A percentile compares a stretch with the other conserved stretches of the same genome.
Evolutionary conservation across 2,329 filamentous ascomycete genomes (phyloP).

Genomic region (Ascochyta koolunga): DNA sequence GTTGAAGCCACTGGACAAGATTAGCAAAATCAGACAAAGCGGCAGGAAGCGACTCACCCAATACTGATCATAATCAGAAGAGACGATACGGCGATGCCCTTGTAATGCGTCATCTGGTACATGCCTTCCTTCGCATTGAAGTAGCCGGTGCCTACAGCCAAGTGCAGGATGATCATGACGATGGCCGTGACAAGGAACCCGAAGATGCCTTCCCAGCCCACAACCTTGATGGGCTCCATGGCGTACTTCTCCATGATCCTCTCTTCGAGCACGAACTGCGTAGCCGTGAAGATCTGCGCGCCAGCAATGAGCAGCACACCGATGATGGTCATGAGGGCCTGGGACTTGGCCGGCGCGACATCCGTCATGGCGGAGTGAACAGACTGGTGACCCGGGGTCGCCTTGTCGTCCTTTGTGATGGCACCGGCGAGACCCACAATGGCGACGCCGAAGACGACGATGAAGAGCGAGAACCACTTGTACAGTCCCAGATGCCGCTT

Average conservation of each 20-base stretch:
- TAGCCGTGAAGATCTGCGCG: conserved; percentile 95
- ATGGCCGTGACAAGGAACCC: conserved; percentile 81
- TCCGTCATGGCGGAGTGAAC: conserved; percentile 30
- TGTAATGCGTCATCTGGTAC: conserved; percentile 76
- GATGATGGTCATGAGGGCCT: conserved; percentile 72
- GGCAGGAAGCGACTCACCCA: conserved; percentile 66
- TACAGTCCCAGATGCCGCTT: conserved; percentile 79
- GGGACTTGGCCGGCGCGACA: conserved; percentile 47
- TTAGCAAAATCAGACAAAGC: conserved; percentile 17
- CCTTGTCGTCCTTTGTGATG: conserved; percentile 72
- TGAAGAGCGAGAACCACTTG: conserved; percentile 87
- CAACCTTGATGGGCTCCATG: conserved; percentile 86
- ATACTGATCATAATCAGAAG: conserved; percentile 97
- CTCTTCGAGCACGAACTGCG: conserved; percentile 95
- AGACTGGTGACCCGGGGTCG: conserved; percentile 40
- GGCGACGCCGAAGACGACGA: conserved; percentile 87
- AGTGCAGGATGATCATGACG: conserved; percentile 80
- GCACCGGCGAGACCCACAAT: conserved; percentile 89
- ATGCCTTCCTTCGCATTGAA: conserved; percentile 91
- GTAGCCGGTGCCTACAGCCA: conserved; percentile 78
- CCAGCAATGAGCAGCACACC: conserved; percentile 90
- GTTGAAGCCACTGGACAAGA: conserved; percentile 79
- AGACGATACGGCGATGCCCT: conserved; percentile 74
- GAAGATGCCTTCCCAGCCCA: conserved; percentile 96
- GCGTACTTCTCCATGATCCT: conserved; percentile 82